phyloP scores from a whole-genome alignment of 2,329 filamentous ascomycete genomes.

The Colletotrichum spaethianum region DNA sequence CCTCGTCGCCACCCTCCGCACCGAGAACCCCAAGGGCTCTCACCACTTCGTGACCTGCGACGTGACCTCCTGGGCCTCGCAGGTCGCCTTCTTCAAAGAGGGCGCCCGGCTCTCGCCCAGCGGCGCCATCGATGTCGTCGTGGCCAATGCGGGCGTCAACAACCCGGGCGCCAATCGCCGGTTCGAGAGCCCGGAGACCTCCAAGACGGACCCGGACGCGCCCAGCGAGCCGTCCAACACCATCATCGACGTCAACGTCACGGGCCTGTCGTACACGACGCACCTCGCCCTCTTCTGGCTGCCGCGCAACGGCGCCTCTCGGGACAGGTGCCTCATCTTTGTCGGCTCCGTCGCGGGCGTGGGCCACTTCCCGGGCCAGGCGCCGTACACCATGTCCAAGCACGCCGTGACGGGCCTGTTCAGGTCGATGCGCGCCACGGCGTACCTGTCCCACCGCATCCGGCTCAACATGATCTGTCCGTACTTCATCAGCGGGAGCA shows the following conservation, averaged over 20 bases:
- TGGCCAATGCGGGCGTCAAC: conserved; percentile 77
- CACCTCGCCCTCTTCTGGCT: conserved; percentile 76
- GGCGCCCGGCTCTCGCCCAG: conserved; percentile 68
- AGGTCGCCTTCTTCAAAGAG: conserved; percentile 74
- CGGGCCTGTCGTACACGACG: conserved; percentile 74
- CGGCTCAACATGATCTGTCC: conserved; percentile 77
- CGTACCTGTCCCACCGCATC: conserved; percentile 62
- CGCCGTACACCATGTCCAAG: conserved; percentile 74
- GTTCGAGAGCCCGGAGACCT: conserved; percentile 64
- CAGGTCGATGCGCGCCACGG: conserved; percentile 67
- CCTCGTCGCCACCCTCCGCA: conserved; percentile 67
- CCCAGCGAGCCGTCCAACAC: conserved; percentile 62
- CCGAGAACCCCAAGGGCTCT: conserved; percentile 54
- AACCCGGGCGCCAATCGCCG: conserved; percentile 46
- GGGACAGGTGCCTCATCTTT: conserved; percentile 74
- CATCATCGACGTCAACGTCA: conserved; percentile 74
- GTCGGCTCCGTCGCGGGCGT: conserved; percentile 74
- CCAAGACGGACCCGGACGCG: conserved; percentile 58
- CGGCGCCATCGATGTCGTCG: conserved; percentile 72
- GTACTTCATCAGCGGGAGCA: conserved; percentile 76
- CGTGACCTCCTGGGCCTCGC: conserved; percentile 75
- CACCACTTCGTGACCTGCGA: conserved; percentile 70
- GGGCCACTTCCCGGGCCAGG: conserved; percentile 57
- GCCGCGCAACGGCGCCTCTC: conserved; percentile 55
- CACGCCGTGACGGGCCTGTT: conserved; percentile 78